phyloP scores from a whole-genome alignment of 345 rosid species.

The Microcos paniculata region DNA sequence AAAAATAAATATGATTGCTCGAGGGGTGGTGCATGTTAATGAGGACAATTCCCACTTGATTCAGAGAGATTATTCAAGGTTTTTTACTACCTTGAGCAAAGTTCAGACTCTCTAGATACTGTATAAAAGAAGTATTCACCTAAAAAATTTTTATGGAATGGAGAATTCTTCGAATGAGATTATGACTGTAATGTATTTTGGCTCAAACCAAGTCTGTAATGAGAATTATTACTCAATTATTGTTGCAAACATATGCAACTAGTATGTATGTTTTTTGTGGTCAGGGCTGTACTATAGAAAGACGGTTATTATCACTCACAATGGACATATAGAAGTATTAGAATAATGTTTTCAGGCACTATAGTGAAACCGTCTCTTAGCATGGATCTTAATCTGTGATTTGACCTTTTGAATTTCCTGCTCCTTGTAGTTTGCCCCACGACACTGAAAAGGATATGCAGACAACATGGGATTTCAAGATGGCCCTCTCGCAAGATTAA shows the following conservation, averaged over 20 bases:
- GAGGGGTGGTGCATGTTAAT: background rate
- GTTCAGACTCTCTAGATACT: background rate
- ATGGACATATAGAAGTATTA: background rate
- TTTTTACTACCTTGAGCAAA: background rate
- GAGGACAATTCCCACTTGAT: background rate
- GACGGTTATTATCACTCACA: background rate
- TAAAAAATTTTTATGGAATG: background rate
- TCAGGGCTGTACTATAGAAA: background rate
- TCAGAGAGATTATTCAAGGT: background rate
- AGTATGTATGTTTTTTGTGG: background rate
- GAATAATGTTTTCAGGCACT: background rate
- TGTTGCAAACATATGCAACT: background rate
- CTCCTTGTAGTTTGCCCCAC: constrained; percentile 80
- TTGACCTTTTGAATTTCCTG: constrained; percentile 21
- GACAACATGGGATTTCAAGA: constrained; percentile 88
- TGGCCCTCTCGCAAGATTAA: constrained; percentile 97
- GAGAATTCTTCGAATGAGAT: background rate
- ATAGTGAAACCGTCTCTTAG: background rate
- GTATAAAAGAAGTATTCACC: background rate
- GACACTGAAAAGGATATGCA: constrained; percentile 90
- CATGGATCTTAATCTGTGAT: background rate
- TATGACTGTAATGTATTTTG: background rate
- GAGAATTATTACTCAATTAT: background rate
- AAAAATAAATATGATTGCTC: background rate
- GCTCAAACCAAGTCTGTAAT: background rate